Evolutionary conservation across 306 rosid genomes (phyloP).

Genomic region (Dalbergia cultrata): DNA sequence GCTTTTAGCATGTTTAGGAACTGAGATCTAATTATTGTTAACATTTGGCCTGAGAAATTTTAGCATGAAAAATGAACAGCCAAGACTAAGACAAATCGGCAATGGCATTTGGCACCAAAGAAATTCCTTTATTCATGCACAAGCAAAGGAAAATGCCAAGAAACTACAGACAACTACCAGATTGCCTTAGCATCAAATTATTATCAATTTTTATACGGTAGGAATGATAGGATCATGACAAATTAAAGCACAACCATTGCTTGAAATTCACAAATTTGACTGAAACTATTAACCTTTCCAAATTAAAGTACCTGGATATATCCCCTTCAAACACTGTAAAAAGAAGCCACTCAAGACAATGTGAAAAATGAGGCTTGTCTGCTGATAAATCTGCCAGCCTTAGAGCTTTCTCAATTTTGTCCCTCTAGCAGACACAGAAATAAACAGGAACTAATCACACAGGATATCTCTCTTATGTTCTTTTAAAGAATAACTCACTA

Average conservation of each 20-base stretch:
- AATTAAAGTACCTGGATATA: slow-evolving; percentile 74
- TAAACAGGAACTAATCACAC: slow-evolving; percentile 33
- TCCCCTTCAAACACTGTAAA: slow-evolving; percentile 97
- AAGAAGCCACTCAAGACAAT: slow-evolving; percentile 98
- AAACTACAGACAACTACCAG: slow-evolving; percentile 33
- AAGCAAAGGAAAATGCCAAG: slow-evolving; percentile 46
- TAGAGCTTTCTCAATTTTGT: slow-evolving; percentile 92
- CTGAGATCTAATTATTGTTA: no score
- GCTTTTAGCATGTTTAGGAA: no score
- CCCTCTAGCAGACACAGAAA: slow-evolving; percentile 68
- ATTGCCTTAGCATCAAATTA: slow-evolving; percentile 13
- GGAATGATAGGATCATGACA: not conserved
- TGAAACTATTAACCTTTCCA: slow-evolving; percentile 22
- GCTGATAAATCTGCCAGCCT: slow-evolving; percentile 96
- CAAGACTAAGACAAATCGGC: slow-evolving; percentile 26
- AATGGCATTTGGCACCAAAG: slow-evolving; percentile 18
- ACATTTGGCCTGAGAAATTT: slow-evolving; percentile 67
- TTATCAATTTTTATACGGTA: slow-evolving; percentile 19
- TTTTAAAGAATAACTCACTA: not conserved
- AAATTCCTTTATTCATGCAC: slow-evolving; percentile 31
- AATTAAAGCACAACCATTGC: slow-evolving; percentile 10
- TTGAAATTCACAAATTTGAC: no score
- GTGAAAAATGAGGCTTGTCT: slow-evolving; percentile 99
- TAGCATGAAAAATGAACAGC: slow-evolving; percentile 40
- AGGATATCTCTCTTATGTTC: slow-evolving; percentile 14